Conservation (phyloP, 1,284 basidiomycete species). For the Marasmius sp. region DNA sequence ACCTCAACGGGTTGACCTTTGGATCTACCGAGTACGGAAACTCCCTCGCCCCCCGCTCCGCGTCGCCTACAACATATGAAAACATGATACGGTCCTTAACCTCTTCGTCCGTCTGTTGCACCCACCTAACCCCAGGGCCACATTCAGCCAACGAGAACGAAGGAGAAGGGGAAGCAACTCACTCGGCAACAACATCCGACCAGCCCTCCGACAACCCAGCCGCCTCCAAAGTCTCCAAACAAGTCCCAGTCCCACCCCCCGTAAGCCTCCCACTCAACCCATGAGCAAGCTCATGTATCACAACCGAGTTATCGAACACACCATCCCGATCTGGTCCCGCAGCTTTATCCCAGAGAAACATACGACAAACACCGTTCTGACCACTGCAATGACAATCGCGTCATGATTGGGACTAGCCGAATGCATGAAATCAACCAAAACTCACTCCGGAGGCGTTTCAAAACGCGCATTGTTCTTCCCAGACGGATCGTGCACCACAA, state of each 20-base stretch:
- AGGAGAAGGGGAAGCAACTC: neutral
- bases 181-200: conserved; percentile 54
- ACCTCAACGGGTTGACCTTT: conserved; percentile 38
- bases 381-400: conserved; percentile 21
- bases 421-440: conserved; percentile 1
- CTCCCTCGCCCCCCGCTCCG: conserved; percentile 32
- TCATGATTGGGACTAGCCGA: neutral
- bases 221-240: conserved; percentile 48
- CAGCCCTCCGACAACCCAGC: conserved; percentile 54
- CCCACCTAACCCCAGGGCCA: neutral
- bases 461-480: conserved; percentile 45
- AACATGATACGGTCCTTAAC: conserved; percentile 1
- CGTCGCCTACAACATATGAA: conserved; percentile 22
- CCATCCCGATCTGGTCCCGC: conserved; percentile 5
- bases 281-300: conserved; percentile 24
- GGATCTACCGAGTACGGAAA: conserved; percentile 43
- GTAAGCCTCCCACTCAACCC: conserved; percentile 37
- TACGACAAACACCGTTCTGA: conserved; percentile 24
- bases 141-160: neutral
- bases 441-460: conserved; percentile 39
- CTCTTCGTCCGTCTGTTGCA: neutral
- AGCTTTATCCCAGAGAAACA: conserved; percentile 38
- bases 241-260: conserved; percentile 46
- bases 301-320: neutral
- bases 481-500: conserved; percentile 31